phyloP scores from a whole-genome alignment of 371 early-diverging fungal genomes.

The Thermomucor indicae-seudaticae region DNA sequence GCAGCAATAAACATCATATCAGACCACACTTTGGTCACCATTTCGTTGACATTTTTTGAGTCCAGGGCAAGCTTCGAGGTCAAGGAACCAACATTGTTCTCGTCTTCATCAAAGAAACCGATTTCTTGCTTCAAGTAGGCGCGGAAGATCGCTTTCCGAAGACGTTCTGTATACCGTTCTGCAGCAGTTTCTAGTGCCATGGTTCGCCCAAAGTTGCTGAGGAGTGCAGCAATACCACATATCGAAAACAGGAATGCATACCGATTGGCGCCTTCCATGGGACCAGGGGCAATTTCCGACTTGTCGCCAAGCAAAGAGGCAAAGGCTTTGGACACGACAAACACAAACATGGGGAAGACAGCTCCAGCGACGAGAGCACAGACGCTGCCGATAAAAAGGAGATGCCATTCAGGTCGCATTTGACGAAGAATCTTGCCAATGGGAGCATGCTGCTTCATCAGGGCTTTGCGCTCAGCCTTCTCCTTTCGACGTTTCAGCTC shows the following conservation, averaged over 20 bases:
- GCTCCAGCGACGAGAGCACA: conserved; percentile 51
- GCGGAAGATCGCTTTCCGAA: conserved; percentile 46
- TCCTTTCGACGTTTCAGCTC: conserved; percentile 24
- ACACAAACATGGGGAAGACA: conserved; percentile 26
- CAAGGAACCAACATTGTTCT: conserved; percentile 73
- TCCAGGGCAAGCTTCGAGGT: conserved; percentile 75
- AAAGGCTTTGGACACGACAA: conserved; percentile 27
- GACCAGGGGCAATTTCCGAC: conserved; percentile 7
- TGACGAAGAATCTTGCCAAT: conserved; percentile 23
- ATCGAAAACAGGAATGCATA: conserved; percentile 71
- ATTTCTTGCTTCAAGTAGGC: conserved; percentile 72
- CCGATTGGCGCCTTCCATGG: conserved; percentile 50
- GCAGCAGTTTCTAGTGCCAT: conserved; percentile 34
- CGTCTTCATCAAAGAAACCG: conserved; percentile 77
- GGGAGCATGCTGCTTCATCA: conserved; percentile 37
- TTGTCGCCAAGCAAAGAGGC: conserved; percentile 12
- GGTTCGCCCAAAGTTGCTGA: conserved; percentile 27
- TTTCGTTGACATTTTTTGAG: conserved; percentile 55
- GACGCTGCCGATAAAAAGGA: conserved; percentile 29
- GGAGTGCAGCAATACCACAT: conserved; percentile 40
- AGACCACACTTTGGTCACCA: conserved; percentile 59
- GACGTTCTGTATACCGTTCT: conserved; percentile 52
- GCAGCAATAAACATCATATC: conserved; percentile 43
- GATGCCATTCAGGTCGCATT: conserved; percentile 34
- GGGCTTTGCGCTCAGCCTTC: conserved; percentile 28